Conservation (phyloP, 2,329 filamentous ascomycete genomes). For the Trichoderma simmonsii region DNA sequence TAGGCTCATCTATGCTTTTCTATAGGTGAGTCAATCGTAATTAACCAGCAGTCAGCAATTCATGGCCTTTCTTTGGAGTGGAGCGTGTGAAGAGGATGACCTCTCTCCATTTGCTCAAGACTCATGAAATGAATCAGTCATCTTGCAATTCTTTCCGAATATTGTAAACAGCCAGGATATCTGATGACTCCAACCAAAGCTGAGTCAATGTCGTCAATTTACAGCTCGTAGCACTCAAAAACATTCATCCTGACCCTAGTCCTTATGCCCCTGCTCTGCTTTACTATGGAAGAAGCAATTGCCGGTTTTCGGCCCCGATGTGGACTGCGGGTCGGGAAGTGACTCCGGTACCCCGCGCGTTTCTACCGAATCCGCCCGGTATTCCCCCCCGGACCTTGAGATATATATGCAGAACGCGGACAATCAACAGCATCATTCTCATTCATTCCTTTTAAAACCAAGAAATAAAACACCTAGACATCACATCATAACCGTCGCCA, state of each 20-base stretch:
- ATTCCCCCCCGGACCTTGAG: neutral
- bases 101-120: neutral
- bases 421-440: neutral
- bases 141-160: neutral
- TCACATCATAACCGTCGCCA: slow-evolving; percentile 29
- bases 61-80: neutral
- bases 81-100: neutral
- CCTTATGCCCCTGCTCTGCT: neutral
- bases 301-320: slow-evolving; percentile 18
- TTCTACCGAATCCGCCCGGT: neutral
- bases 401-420: neutral
- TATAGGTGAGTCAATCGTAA: neutral
- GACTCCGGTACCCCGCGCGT: slow-evolving; percentile 14
- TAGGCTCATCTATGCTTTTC: neutral
- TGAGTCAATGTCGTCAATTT: too few species aligned
- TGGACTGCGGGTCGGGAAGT: slow-evolving; percentile 5
- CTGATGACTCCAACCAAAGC: neutral
- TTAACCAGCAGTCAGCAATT: neutral
- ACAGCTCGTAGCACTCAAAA: neutral
- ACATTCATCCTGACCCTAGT: neutral
- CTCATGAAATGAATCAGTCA: neutral
- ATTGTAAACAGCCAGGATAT: neutral
- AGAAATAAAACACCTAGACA: neutral
- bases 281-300: neutral
- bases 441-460: neutral